phyloP scores from a whole-genome alignment of 2,329 filamentous ascomycete genomes.

The Pyricularia pennisetigena region DNA sequence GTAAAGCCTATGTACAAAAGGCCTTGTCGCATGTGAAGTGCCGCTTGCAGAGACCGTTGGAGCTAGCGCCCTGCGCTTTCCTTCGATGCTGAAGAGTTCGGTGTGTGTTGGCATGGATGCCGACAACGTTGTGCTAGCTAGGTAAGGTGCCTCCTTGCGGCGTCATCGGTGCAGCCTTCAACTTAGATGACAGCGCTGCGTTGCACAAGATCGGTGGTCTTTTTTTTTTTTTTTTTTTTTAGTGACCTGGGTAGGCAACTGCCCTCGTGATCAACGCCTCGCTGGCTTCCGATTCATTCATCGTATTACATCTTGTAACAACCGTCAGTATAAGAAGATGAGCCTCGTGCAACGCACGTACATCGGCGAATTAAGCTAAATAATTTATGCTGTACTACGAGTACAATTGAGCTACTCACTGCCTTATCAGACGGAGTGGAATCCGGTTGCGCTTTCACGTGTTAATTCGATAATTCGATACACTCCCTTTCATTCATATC shows the following conservation, averaged over 20 bases:
- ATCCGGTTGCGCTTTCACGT: neutral
- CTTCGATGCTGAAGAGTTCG: neutral
- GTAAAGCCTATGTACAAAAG: neutral
- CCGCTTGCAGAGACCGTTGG: neutral
- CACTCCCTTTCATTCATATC: neutral
- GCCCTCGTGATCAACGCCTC: slow-evolving; percentile 4
- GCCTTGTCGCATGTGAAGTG: neutral
- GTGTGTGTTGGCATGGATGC: neutral
- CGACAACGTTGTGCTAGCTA: neutral
- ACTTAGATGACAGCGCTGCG: neutral
- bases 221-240: neutral
- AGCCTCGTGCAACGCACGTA: too few relatives aligned
- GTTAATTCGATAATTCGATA: neutral
- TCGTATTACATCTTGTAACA: neutral
- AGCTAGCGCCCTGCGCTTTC: neutral
- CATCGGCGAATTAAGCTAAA: too few relatives aligned
- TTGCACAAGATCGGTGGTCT: neutral
- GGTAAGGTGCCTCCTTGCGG: neutral
- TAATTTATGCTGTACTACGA: too few relatives aligned
- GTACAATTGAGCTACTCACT: too few relatives aligned
- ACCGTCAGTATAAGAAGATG: neutral
- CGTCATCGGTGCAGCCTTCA: neutral
- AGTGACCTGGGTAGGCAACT: slow-evolving; percentile 4
- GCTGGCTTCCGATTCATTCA: neutral
- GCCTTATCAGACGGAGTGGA: neutral